Evolutionary conservation across 495 filamentous ascomycete genomes (phyloP), one percentile per base, ranked within the genome.

Genomic region (Chaetomium fimeti): DNA sequence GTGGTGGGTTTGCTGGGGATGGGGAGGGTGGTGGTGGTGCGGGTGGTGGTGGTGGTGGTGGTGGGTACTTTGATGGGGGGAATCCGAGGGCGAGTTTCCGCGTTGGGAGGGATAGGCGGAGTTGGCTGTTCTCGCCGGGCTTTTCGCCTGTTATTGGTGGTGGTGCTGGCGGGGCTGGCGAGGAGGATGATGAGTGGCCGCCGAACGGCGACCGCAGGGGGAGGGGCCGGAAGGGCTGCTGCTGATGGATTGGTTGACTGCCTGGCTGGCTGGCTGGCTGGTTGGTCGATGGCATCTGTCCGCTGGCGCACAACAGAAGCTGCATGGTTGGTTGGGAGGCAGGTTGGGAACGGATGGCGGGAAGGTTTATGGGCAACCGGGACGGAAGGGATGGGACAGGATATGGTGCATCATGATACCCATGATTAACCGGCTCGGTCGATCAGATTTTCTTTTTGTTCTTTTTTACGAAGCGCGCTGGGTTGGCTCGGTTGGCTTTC

Each of bases 61-160:
- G 29, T 3, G 32, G 32, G 32, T 84, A 82, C 66, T 83, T 83
- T 68, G 81, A 82, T 63, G 77, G 66, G 29, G 77, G 66, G 29
- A 72, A 59, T 22, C 81, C 70, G 0, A 72, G 81, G 38, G 85
- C 84, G 1, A 88, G 85, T 60, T 88, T 89, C 64, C 76, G 85
- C 36, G 81, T 88, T 3, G 86, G 85, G 4, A 79, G 82, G 62
- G 87, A 89, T 69, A 72, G 87, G 53, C 72, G 84, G 53, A 88
- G 85, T 67, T 89, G 87, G 87, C 67, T 89, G 27, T 80, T 82
- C 60, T 73, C 74, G 25, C 79, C 78, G 32, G 79, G 76, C 0
- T 83, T 89, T 52, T 84, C 78, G 8, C 81, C 81, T 7, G 79
- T 79, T 12, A 76, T 69, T 16, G 61, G 60, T 16, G 51, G 49